Base-by-base conservation (phyloP, 176 grass and related monocot genomes). In the Avena sativa region DNA sequence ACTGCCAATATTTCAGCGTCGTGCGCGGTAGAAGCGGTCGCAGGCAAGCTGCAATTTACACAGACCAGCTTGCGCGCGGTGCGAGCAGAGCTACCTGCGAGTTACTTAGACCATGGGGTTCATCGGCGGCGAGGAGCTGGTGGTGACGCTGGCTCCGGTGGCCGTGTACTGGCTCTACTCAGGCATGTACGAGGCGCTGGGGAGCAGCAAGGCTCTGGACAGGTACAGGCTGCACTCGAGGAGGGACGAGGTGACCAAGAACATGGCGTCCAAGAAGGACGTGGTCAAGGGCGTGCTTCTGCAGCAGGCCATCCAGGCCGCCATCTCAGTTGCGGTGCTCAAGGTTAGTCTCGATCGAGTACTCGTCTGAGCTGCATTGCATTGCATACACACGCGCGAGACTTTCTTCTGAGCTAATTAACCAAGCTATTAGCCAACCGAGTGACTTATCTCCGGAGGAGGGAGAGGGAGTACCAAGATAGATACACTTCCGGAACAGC, bases 161-260 rank as follows among this genome's bases (percentile, higher is more conserved):
- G 85, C 73, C 36, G 89, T 79, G 69, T 97, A 97, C 68, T 97
- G 95, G 95, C 26, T 80, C 48, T 95, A 97, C 86, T 86, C 91
- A 0, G 93, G 95, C 58, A 76, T 90, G 14, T 95, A 97, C 82
- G 95, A 92, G 83, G 50, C n/a, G 79, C 28, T 95, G 46, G 71
- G 71, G 25, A 51, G 71, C 30, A 87, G 77, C 51, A 56, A 64
- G 76, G 77, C 38, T 13, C 70, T 84, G 79, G 80, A 85, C 49
- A 93, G 9, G 47, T 95, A 97, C 78, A 93, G 95, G 84, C 84
- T 97, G 82, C 95, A 97, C 76, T 90, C 95, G 6, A 86, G 36
- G 44, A 90, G 62, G 55, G 93, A 97, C 19, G 93, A 97, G 83
- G 85, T 91, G 13, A 87, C 51, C 69, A 95, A 90, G 76, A 97